phyloP scores from a whole-genome alignment of 192 early-diverging fungal species.

The Coemansia sp. region DNA sequence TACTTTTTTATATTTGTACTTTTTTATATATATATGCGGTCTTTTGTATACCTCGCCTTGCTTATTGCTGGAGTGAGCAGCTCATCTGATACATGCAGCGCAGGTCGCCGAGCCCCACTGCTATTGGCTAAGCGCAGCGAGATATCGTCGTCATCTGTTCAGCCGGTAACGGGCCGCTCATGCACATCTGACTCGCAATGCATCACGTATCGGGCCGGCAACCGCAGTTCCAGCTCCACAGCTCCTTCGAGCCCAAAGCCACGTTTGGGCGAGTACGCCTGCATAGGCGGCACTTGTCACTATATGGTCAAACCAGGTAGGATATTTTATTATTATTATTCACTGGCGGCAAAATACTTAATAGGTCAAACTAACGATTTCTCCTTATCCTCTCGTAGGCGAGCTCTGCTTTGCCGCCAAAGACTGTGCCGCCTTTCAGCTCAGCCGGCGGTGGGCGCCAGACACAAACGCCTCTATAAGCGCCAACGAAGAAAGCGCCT shows the following conservation, averaged over 20 bases:
- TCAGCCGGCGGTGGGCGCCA: conserved; percentile 30
- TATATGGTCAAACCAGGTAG: conserved; percentile 65
- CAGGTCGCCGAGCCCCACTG: background rate
- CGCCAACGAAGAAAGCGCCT: conserved; percentile 10
- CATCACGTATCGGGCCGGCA: conserved; percentile 38
- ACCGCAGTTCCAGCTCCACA: conserved; percentile 15
- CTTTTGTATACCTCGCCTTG: conserved; percentile 7
- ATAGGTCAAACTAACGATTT: background rate
- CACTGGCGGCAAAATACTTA: background rate
- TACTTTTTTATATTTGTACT: background rate
- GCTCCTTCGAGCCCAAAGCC: conserved; percentile 10
- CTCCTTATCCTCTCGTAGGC: conserved; percentile 14
- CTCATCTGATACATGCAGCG: conserved; percentile 7
- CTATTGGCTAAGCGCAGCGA: conserved; percentile 11
- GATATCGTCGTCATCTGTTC: background rate
- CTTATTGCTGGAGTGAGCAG: conserved; percentile 2
- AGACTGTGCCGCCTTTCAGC: conserved; percentile 63
- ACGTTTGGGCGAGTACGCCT: conserved; percentile 62
- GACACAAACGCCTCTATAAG: background rate
- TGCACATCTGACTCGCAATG: conserved; percentile 49
- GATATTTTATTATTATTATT: background rate
- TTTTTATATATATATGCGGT: background rate
- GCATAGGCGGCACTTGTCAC: conserved; percentile 59
- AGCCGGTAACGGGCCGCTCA: conserved; percentile 15
- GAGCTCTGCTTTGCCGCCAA: conserved; percentile 56